Conservation (phyloP, 2,329 filamentous ascomycete species). For the Furcasterigmium furcatum region DNA sequence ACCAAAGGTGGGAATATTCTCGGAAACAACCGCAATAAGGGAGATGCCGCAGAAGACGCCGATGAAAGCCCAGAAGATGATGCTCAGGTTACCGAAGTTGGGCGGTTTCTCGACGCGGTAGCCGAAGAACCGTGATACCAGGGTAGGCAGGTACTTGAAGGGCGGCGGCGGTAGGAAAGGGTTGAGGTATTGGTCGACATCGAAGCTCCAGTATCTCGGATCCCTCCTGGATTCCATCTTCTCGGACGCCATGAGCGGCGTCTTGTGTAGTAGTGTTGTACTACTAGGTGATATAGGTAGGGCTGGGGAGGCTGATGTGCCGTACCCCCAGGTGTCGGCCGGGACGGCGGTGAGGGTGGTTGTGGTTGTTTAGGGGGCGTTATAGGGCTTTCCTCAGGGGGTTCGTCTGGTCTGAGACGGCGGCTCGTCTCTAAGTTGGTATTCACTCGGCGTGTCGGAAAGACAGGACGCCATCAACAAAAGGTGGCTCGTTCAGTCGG, state of each 20-base stretch:
- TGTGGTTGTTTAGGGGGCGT: slow-evolving; percentile 2
- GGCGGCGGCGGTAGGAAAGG: slow-evolving; percentile 64
- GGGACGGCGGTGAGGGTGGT: background rate
- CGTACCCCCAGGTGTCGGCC: too few relatives aligned
- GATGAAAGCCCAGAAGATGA: slow-evolving; percentile 61
- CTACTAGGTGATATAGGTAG: slow-evolving; percentile 6
- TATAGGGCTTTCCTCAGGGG: background rate
- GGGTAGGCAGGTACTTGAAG: slow-evolving; percentile 60
- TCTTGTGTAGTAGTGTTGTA: background rate
- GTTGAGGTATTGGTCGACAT: slow-evolving; percentile 77
- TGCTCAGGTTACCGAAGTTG: slow-evolving; percentile 52
- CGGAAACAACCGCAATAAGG: slow-evolving; percentile 55
- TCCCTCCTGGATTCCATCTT: background rate
- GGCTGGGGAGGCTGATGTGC: background rate
- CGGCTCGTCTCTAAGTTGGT: too few relatives aligned
- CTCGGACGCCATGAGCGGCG: background rate
- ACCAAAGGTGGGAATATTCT: slow-evolving; percentile 50
- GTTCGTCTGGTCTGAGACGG: too few relatives aligned
- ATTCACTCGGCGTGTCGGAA: too few relatives aligned
- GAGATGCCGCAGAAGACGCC: slow-evolving; percentile 61
- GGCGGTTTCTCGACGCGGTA: slow-evolving; percentile 41
- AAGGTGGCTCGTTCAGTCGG: too few relatives aligned
- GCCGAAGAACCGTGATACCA: slow-evolving; percentile 67
- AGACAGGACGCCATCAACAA: too few relatives aligned
- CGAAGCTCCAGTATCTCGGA: slow-evolving; percentile 50